Evolutionary conservation across 371 early-diverging fungal species (phyloP).

Genomic region (Synchytrium microbalum): DNA sequence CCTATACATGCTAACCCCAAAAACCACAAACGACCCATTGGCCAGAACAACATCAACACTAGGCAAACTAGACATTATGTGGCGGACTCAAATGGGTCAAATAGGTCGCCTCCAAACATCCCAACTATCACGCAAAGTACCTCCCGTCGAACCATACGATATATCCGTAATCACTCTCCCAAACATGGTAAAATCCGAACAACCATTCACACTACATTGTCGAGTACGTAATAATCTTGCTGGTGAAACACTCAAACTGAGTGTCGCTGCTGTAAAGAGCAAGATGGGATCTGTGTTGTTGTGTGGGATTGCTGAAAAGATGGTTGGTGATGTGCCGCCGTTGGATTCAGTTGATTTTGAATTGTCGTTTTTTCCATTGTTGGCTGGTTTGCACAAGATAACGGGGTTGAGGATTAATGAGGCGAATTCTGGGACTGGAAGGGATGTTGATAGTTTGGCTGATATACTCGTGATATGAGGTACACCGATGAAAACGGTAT

Average conservation of each 20-base stretch:
- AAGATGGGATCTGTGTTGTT: conserved; percentile 75
- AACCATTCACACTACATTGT: conserved; percentile 28
- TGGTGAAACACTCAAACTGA: conserved; percentile 53
- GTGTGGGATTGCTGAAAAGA: conserved; percentile 58
- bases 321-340: conserved; percentile 58
- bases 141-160: conserved; percentile 66
- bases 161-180: conserved; percentile 52
- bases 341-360: conserved; percentile 54
- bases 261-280: conserved; percentile 60
- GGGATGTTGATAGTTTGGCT: background rate
- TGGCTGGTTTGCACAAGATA: conserved; percentile 76
- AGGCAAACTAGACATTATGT: conserved; percentile 89
- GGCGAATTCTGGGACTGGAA: conserved; percentile 13
- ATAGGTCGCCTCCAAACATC: conserved; percentile 88
- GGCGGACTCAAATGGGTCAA: conserved; percentile 83
- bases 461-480: background rate
- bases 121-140: conserved; percentile 77
- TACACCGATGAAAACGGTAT: too few species aligned
- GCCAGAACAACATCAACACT: conserved; percentile 70
- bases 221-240: conserved; percentile 37
- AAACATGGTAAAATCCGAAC: conserved; percentile 23
- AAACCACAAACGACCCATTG: conserved; percentile 42
- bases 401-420: conserved; percentile 61
- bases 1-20: conserved; percentile 73
- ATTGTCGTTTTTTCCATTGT: conserved; percentile 73